A percentile compares a stretch with the other conserved stretches of the same genome.
Conservation (phyloP, 1,139 yeast species). For the Yamadazyma atmosphaerica region DNA sequence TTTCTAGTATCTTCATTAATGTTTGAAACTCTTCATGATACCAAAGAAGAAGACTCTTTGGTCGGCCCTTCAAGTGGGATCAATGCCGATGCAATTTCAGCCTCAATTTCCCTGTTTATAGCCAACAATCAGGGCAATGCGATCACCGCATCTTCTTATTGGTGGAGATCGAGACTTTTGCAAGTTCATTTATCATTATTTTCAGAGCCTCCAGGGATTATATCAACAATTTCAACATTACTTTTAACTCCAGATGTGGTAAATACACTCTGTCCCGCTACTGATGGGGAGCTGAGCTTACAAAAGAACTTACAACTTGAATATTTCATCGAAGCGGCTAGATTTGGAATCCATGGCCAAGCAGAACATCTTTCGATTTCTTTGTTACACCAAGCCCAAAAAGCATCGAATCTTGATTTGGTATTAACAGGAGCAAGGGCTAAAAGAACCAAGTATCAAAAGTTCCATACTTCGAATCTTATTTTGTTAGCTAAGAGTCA, state of each 20-base stretch:
- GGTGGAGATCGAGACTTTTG: constrained; percentile 76
- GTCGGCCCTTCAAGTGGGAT: constrained; percentile 24
- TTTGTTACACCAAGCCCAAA: constrained; percentile 52
- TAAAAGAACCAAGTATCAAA: constrained; percentile 82
- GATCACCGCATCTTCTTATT: constrained; percentile 48
- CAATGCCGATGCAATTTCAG: constrained; percentile 19
- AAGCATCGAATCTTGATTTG: constrained; percentile 59
- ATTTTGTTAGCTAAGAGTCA: constrained; percentile 72
- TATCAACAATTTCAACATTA: constrained; percentile 41
- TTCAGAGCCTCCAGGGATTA: constrained; percentile 54
- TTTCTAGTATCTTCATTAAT: constrained; percentile 49
- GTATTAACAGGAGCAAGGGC: constrained; percentile 87
- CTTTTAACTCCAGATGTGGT: constrained; percentile 37
- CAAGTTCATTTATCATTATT: constrained; percentile 62
- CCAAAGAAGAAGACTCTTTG: constrained; percentile 30
- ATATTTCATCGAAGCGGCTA: constrained; percentile 67
- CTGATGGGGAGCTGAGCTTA: constrained; percentile 22
- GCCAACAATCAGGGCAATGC: constrained; percentile 18
- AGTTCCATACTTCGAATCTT: constrained; percentile 66
- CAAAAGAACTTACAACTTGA: constrained; percentile 42
- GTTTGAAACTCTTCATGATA: constrained; percentile 48
- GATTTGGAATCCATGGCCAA: constrained; percentile 58
- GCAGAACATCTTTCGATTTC: constrained; percentile 58
- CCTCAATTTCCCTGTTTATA: constrained; percentile 7
- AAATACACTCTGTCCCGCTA: constrained; percentile 28